phyloP scores from a whole-genome alignment of 371 early-diverging fungal species.

The Chytridium lagenaria region DNA sequence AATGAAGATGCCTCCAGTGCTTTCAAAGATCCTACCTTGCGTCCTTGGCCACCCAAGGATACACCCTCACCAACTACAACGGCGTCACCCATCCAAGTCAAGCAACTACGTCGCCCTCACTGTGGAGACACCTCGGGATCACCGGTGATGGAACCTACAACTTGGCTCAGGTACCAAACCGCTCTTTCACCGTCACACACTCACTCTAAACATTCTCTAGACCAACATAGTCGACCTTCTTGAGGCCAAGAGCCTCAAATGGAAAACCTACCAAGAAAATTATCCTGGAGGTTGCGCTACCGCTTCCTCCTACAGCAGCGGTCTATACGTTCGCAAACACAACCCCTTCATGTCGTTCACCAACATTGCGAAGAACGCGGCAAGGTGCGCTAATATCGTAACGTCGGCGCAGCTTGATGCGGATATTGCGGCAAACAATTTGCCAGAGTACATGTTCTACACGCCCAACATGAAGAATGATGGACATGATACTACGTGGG shows the following conservation, averaged over 20 bases:
- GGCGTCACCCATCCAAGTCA: slow-evolving; percentile 62
- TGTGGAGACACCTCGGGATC: slow-evolving; percentile 34
- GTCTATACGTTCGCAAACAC: no score
- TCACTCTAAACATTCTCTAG: not conserved
- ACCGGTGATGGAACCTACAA: not conserved
- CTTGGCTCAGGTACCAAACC: not conserved
- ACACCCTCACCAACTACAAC: slow-evolving; percentile 54
- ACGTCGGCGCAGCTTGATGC: slow-evolving; percentile 55
- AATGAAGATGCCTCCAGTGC: no score
- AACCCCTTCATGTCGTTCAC: no score
- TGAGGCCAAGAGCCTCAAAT: slow-evolving; percentile 65
- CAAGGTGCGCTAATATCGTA: slow-evolving; percentile 61
- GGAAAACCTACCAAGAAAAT: slow-evolving; percentile 72
- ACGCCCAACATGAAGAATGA: slow-evolving; percentile 59
- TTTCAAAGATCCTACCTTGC: slow-evolving; percentile 46
- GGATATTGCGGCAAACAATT: slow-evolving; percentile 51
- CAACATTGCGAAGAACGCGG: slow-evolving; percentile 49
- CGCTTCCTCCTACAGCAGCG: slow-evolving; percentile 40
- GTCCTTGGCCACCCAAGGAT: slow-evolving; percentile 43
- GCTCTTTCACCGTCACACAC: not conserved
- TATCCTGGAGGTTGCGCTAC: slow-evolving; percentile 60
- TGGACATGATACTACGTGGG: slow-evolving; percentile 13
- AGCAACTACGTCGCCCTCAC: slow-evolving; percentile 55
- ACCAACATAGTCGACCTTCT: slow-evolving; percentile 64
- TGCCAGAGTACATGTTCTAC: slow-evolving; percentile 66